phyloP scores from a whole-genome alignment of 495 filamentous ascomycete genomes.

The Trypethelium eluteriae region DNA sequence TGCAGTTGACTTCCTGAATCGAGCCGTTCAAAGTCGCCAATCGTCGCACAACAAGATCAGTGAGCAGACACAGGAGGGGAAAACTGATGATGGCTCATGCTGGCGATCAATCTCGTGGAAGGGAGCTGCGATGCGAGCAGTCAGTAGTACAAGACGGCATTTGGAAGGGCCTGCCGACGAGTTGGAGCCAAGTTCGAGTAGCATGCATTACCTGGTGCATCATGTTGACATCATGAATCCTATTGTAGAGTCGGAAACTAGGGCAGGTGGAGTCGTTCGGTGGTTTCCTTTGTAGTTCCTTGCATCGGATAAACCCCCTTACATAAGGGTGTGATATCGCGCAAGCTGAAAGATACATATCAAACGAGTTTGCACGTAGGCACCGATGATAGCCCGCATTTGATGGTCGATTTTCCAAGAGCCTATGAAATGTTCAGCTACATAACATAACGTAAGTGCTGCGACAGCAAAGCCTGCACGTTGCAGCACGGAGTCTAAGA shows the following conservation, averaged over 20 bases:
- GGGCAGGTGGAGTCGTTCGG: slow-evolving; percentile 4
- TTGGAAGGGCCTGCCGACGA: neutral
- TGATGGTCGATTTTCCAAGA: too few relatives aligned
- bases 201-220: neutral
- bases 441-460: neutral
- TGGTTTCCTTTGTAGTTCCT: neutral
- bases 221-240: neutral
- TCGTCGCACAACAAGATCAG: neutral
- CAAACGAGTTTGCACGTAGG: neutral
- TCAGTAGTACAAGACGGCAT: neutral
- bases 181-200: neutral
- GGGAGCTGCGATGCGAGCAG: neutral
- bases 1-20: neutral
- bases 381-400: too few relatives aligned
- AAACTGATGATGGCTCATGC: neutral
- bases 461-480: neutral
- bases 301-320: neutral
- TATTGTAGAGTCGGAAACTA: neutral
- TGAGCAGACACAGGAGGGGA: neutral
- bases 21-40: neutral
- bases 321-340: neutral
- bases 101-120: neutral
- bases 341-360: neutral
- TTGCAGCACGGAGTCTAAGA: too few relatives aligned
- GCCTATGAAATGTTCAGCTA: too few relatives aligned